Conservation (phyloP, 1,139 yeast species). For the Petasospora rhodanensis region DNA sequence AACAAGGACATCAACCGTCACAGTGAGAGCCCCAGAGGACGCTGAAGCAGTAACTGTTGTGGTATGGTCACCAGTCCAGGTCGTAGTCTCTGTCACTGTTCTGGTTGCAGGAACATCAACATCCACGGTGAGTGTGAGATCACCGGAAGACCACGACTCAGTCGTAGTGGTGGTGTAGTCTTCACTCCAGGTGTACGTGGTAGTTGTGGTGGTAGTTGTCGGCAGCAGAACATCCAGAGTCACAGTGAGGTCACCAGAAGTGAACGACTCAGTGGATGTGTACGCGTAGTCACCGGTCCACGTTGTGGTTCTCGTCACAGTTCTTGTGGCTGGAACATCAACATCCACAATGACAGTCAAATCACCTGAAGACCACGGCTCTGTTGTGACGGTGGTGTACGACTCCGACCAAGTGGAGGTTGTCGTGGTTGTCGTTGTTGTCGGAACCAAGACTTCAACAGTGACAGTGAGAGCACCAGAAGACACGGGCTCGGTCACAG, state of each 20-base stretch:
- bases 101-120: conserved; percentile 12
- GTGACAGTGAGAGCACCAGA: too few species aligned
- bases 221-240: conserved; percentile 9
- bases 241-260: conserved; percentile 5
- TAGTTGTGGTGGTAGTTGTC: conserved; percentile 13
- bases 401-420: conserved; percentile 7
- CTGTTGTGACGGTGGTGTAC: conserved; percentile 5
- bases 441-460: conserved; percentile 6
- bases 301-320: conserved; percentile 4
- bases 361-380: conserved; percentile 10
- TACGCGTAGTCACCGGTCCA: conserved; percentile 5
- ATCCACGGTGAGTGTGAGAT: conserved; percentile 10
- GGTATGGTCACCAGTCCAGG: too few species aligned
- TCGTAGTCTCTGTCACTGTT: too few species aligned
- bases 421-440: too few species aligned
- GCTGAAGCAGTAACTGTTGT: conserved; percentile 1
- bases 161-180: conserved; percentile 1
- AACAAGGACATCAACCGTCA: conserved; percentile 9
- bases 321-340: conserved; percentile 13
- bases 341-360: conserved; percentile 9
- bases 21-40: too few species aligned
- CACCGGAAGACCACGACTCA: conserved; percentile 8
- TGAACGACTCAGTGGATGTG: conserved; percentile 5
- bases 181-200: neutral
- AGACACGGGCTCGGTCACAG: conserved; percentile 6